Evolutionary conservation across 208 protist species (phyloP).

Genomic region (Trypanosoma conorhini): DNA sequence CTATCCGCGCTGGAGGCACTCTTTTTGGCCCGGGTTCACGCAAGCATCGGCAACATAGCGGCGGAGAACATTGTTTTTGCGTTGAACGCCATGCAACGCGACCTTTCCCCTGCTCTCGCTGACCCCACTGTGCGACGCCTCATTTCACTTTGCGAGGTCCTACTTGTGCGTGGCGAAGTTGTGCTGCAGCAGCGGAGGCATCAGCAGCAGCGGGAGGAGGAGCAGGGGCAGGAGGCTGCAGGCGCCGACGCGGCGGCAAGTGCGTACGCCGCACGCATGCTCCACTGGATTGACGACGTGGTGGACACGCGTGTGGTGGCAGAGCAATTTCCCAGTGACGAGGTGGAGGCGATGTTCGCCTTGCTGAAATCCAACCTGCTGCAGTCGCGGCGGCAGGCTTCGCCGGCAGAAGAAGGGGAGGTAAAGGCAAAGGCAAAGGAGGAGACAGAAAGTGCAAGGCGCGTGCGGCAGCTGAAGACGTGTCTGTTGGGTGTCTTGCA

Average conservation of each 20-base stretch:
- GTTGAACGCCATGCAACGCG: conserved; percentile 43
- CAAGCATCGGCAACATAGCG: conserved; percentile 72
- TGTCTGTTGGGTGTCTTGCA: conserved; percentile 66
- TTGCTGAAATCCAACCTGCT: conserved; percentile 9
- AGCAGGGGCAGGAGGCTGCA: too few relatives aligned
- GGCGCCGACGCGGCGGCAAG: neutral
- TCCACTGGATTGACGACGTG: conserved; percentile 28
- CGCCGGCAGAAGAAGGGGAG: neutral
- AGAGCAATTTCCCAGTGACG: conserved; percentile 23
- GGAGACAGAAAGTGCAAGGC: conserved; percentile 24
- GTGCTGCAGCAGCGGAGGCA: conserved; percentile 8
- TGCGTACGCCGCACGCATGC: conserved; percentile 1
- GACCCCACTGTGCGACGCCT: conserved; percentile 51
- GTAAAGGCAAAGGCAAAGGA: neutral
- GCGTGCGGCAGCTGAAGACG: conserved; percentile 56
- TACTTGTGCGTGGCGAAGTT: conserved; percentile 64
- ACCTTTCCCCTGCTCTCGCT: conserved; percentile 67
- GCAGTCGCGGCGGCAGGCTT: neutral
- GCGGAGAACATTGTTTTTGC: conserved; percentile 67
- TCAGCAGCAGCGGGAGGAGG: neutral
- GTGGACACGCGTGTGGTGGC: conserved; percentile 26
- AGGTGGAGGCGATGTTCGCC: conserved; percentile 30
- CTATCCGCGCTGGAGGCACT: conserved; percentile 75
- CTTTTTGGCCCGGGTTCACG: conserved; percentile 73
- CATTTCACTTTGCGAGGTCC: conserved; percentile 65